Conservation (phyloP, 495 filamentous ascomycete species). For the Xylaria flabelliformis region DNA sequence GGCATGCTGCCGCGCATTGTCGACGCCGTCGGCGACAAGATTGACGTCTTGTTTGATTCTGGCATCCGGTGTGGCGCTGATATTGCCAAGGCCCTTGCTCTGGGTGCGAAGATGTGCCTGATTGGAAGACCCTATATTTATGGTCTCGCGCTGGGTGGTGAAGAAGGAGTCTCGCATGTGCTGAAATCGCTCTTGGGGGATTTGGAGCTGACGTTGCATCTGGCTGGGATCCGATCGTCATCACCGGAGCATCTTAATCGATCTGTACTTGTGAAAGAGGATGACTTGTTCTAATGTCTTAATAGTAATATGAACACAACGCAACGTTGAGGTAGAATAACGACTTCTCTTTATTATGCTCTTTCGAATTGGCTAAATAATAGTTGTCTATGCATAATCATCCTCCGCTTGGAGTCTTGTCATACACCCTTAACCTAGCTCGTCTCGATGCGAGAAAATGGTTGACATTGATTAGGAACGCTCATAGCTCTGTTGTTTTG, state of each 20-base stretch:
- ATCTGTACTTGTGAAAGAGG: conserved; percentile 20
- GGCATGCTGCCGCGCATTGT: conserved; percentile 59
- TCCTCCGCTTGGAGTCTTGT: too few relatives aligned
- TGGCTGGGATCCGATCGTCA: conserved; percentile 30
- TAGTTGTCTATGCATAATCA: too few relatives aligned
- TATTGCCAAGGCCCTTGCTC: conserved; percentile 65
- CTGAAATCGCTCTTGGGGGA: conserved; percentile 31
- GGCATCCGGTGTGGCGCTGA: conserved; percentile 65
- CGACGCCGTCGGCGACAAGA: conserved; percentile 56
- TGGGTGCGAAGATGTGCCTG: conserved; percentile 65
- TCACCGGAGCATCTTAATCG: conserved; percentile 21
- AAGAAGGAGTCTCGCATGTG: conserved; percentile 38
- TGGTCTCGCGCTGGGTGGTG: conserved; percentile 32
- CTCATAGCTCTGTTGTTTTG: too few relatives aligned
- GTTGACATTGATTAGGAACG: too few relatives aligned
- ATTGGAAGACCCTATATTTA: conserved; percentile 50
- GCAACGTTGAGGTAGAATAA: background rate
- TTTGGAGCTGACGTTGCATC: conserved; percentile 35
- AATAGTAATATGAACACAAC: background rate
- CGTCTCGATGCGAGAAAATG: too few relatives aligned
- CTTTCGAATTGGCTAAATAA: background rate
- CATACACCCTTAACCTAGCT: too few relatives aligned
- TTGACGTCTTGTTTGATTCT: conserved; percentile 66
- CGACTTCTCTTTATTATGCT: background rate
- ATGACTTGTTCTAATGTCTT: conserved; percentile 28